These are phyloP conservation scores for Fusarium sp. DNA, from an alignment of 2,329 filamentous ascomycete genomes.

Conservation along the genomic window DNA sequence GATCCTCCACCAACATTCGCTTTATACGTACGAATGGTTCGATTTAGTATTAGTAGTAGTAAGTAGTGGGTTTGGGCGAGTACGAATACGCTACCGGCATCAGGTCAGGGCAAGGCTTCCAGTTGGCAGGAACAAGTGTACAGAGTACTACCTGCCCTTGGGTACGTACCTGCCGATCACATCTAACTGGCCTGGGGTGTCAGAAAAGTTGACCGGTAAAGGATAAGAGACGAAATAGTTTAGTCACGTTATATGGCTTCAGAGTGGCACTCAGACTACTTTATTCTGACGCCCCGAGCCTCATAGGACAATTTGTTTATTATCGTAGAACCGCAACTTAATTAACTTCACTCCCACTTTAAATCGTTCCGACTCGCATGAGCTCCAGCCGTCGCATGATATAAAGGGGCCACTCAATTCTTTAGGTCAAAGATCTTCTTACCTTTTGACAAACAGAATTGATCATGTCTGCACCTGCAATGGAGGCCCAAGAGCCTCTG, in stretches of 20 bases:
- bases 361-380: constrained; percentile 6
- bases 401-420: constrained; percentile 24
- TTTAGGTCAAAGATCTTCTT: neutral
- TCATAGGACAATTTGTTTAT: neutral
- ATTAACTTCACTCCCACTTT: constrained; percentile 23
- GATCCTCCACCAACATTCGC: neutral
- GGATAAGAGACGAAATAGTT: neutral
- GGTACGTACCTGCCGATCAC: constrained; percentile 21
- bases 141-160: neutral
- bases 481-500: constrained; percentile 36
- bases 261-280: neutral
- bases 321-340: neutral
- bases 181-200: neutral
- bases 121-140: constrained; percentile 31
- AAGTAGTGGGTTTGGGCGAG: constrained; percentile 16
- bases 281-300: neutral
- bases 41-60: neutral
- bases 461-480: constrained; percentile 6
- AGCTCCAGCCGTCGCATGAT: constrained; percentile 29
- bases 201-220: neutral
- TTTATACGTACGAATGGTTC: neutral
- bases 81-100: constrained; percentile 39
- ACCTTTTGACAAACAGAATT: neutral
- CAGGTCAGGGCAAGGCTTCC: constrained; percentile 16
- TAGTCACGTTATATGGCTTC: neutral